Base-by-base conservation (phyloP, 495 filamentous ascomycete genomes). In the Zalerion maritima region DNA sequence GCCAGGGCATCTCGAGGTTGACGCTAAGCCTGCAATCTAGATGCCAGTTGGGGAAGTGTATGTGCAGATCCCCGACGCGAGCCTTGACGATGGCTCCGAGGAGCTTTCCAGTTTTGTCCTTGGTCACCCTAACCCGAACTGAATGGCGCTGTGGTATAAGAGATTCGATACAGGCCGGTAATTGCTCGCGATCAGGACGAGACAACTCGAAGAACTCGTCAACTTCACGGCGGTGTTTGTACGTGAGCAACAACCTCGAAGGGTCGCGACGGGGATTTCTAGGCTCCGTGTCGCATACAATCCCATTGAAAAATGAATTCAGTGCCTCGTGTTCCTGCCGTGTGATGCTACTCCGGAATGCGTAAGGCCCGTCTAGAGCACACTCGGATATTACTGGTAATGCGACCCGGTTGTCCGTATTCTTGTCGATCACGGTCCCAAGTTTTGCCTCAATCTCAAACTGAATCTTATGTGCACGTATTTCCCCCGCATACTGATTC, bases 401-500 rank as follows among this genome's bases (percentile, higher is more conserved):
- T 2, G 49, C 48, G 21, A 87, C 53, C 20, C 84, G 66, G n/a
- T 75, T 62, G 28, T 73, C 64, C 2, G 69, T 74, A 34, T 67
- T 64, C 49, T 64, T 73, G 42, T 85, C 74, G 22, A 92, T 67
- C 10, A 94, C 51, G 23, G 68, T 73, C 28, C 87, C 87, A 11
- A 96, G 50, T 49, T 94, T 94, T 6, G 83, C 86, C 54, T 94
- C 86, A 32, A 94, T 78, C 51, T 94, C 86, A 21, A 92, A 65
- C 32, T 82, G 65, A n/a, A 78, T 66, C 3, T 69, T 73, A n/a
- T 55, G 50, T 32, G 43, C 52, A 4, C 55, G 43, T 19, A 69
- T 49, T 29, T 76, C 69, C 14, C 64, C 64, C 3, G 68, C 52
- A 35, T 65, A 62, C 9, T 61, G 53, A 31, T 69, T 62, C 4